Evolutionary conservation across 345 rosid genomes (phyloP), one percentile per base, ranked within the genome.

Genomic region (Eucalyptus curtisii): DNA sequence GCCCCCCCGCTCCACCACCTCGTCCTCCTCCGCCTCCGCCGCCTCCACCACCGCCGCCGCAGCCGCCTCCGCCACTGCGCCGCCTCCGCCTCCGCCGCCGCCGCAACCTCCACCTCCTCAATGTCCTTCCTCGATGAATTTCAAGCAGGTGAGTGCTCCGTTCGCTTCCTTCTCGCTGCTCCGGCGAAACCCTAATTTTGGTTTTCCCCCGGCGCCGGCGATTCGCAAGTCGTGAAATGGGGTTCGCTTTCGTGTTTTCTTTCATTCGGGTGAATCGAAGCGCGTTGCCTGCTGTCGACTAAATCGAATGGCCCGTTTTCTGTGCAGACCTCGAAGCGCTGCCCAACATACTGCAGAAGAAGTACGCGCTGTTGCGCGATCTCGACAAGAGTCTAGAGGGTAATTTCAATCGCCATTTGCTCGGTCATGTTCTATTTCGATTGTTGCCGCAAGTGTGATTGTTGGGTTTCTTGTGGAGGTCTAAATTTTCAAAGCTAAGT

Each of bases 371-470:
- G 91, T 88, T 98, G 59, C 97, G 95, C 81, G 98, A 97, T 90
- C 97, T 98, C 45, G 99, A 98, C 88, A 93, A 93, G 90, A 98
- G 99, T 88, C 94, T 98, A 92, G 98, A 96, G 92, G 99, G 99
- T 97, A 94, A 15, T 20, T 55, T 49, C 15, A 30, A 20, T 88
- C 16, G n/a, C 13, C 42, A 15, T 88, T 59, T n/a, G 14, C 53
- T 79, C 42, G 8, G 85, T 87, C 37, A 31, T 33, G 24, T n/a
- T 76, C 14, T 47, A 31, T 85, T 88, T n/a, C 12, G 31, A 49
- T 89, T 44, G 53, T 82, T 19, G 53, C 49, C 16, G 49, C 66
- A 45, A 13, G 33, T 84, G 10, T 55, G n/a, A 48, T 61, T 61
- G 33, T 40, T 45, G 66, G 52, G 37, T 64, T 87, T 87, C 45